Base-by-base conservation (phyloP, 345 rosid genomes). In the Syzygium oleosum region DNA sequence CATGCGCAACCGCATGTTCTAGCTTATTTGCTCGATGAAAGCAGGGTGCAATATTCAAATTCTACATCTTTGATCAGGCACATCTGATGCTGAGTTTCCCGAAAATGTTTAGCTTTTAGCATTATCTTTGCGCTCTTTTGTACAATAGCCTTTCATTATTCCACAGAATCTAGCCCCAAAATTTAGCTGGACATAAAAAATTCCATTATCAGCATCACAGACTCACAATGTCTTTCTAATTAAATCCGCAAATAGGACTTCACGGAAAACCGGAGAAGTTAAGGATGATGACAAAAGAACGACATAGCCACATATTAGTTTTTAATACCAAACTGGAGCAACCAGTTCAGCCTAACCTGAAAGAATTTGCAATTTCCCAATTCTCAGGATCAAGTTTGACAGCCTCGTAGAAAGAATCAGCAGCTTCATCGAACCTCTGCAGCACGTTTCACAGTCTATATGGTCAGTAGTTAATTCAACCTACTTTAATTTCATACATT, bases 401-500 rank as follows among this genome's bases (percentile, higher is more conserved):
- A n/a, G 98, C 98, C 89, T 97, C 98, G 15, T 93, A 95, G 88
- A 96, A 93, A 46, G 95, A 92, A 92, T 95, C 95, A 84, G 98
- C 99, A 41, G 98, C 99, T 89, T 96, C 99, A 3, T 96, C 95
- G 55, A 92, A 97, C 91, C 93, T 94, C 99, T 96, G 93, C 55
- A 61, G 86, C 86, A 41, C 31, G 43, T 58, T 86, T 68, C 85
- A 78, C 43, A 91, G 85, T 22, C 29, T 43, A 85, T 79, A 54
- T 84, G 51, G 86, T 68, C 12, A 68, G 58, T 55, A 58, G 43
- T 87, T 22, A 59, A 87, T 52, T 49, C 27, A n/a, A 51, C 56
- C 53, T 49, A 77, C 38, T 15, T 77, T 15, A 16, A 43, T 6
- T n/a, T 29, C 85, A 54, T 12, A 17, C 22, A 52, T n/a, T 54